Evolutionary conservation across 1,139 yeast species (phyloP).

Genomic region (Saccharomycopsis hybrid): DNA sequence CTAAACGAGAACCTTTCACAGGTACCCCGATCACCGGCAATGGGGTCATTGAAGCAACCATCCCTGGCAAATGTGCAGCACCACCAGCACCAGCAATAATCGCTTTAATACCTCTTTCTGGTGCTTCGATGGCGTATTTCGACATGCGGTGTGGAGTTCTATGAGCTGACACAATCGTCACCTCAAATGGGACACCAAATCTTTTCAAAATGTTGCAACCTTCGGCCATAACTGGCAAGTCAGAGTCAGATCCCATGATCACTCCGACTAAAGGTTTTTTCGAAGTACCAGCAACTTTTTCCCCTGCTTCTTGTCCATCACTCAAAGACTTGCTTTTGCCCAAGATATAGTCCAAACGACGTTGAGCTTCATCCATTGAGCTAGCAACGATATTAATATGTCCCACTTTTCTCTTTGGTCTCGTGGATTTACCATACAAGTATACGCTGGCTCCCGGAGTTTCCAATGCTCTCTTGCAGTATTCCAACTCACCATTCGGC

Average conservation of each 20-base stretch:
- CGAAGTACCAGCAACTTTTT: constrained; percentile 29
- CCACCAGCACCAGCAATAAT: constrained; percentile 99
- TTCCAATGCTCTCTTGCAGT: constrained; percentile 74
- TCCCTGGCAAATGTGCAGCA: constrained; percentile 98
- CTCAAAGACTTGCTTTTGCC: constrained; percentile 31
- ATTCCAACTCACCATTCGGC: constrained; percentile 61
- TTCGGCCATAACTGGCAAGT: constrained; percentile 88
- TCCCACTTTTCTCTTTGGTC: constrained; percentile 90
- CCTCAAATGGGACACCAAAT: constrained; percentile 89
- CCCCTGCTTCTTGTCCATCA: constrained; percentile 19
- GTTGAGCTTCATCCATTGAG: constrained; percentile 77
- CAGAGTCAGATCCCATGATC: constrained; percentile 98
- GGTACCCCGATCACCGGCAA: constrained; percentile 98
- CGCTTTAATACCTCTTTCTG: constrained; percentile 76
- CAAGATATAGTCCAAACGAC: constrained; percentile 56
- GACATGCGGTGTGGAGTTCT: constrained; percentile 96
- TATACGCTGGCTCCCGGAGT: constrained; percentile 89
- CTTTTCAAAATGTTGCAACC: constrained; percentile 81
- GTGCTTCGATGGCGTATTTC: constrained; percentile 80
- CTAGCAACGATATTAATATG: constrained; percentile 85
- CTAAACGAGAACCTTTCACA: constrained; percentile 87
- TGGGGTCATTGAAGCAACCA: constrained; percentile 99
- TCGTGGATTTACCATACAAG: constrained; percentile 81
- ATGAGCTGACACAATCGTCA: constrained; percentile 97
- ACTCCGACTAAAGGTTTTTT: constrained; percentile 74